Percentiles rank a stretch among this genome's conserved stretches.
Conservation (phyloP, 805 yeast species). For the Yarrowia phangngaensis region DNA sequence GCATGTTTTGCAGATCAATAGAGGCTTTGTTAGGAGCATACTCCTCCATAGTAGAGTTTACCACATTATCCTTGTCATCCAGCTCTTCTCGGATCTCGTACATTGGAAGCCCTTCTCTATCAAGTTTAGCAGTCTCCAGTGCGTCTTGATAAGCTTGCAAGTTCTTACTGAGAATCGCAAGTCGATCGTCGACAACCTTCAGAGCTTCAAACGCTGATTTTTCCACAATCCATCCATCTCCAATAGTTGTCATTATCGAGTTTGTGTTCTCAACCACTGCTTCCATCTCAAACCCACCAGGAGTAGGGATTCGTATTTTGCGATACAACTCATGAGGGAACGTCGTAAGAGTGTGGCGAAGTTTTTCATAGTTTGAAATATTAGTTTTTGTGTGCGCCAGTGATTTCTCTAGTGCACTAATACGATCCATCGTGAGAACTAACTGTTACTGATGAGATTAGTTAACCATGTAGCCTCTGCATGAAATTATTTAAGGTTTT, state of each 20-base stretch:
- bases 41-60: conserved; percentile 45
- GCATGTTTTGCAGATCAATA: conserved; percentile 32
- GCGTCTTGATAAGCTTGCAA: conserved; percentile 1
- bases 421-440: conserved; percentile 10
- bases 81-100: conserved; percentile 78
- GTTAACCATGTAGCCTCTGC: too few species aligned
- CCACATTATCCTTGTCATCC: conserved; percentile 70
- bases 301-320: background rate
- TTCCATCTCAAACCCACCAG: conserved; percentile 5
- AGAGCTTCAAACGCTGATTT: conserved; percentile 9
- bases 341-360: conserved; percentile 1
- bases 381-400: conserved; percentile 19
- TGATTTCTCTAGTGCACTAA: conserved; percentile 5
- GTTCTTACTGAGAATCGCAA: conserved; percentile 3
- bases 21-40: conserved; percentile 32
- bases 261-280: conserved; percentile 19
- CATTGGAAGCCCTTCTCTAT: conserved; percentile 51
- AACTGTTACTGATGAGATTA: too few species aligned
- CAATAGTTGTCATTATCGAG: conserved; percentile 8
- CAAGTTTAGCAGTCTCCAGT: conserved; percentile 1
- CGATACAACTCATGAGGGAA: conserved; percentile 23
- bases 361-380: conserved; percentile 9
- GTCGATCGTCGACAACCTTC: conserved; percentile 9
- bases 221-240: conserved; percentile 13
- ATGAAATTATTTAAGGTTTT: background rate